Conservation (phyloP, 2,329 filamentous ascomycete genomes). For the Fusarium goolgardi region DNA sequence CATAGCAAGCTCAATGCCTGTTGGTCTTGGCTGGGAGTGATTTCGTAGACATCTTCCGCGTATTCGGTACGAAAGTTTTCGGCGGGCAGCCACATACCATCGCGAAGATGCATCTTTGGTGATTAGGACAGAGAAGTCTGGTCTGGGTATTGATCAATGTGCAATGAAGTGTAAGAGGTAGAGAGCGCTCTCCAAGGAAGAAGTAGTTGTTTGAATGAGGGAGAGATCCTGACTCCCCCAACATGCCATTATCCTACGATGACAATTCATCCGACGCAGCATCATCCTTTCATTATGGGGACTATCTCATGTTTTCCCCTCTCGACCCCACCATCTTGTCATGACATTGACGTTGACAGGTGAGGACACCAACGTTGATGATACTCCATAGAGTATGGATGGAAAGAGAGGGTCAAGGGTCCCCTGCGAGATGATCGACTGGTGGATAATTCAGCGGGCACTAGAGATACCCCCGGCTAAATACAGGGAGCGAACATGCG, state of each 20-base stretch:
- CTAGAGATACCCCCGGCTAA: slow-evolving; percentile 38
- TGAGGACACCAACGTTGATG: slow-evolving; percentile 10
- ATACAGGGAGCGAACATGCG: slow-evolving; percentile 22
- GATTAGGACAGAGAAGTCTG: neutral
- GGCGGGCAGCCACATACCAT: slow-evolving; percentile 71
- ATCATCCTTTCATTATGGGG: neutral
- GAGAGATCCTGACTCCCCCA: slow-evolving; percentile 10
- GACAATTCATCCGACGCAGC: slow-evolving; percentile 39
- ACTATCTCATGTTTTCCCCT: slow-evolving; percentile 32
- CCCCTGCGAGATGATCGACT: slow-evolving; percentile 30
- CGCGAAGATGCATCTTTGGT: slow-evolving; percentile 50
- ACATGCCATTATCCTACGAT: slow-evolving; percentile 10
- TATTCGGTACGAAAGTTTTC: slow-evolving; percentile 71
- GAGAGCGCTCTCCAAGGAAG: slow-evolving; percentile 9
- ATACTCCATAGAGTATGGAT: neutral
- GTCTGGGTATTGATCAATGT: slow-evolving; percentile 17
- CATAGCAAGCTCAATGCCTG: slow-evolving; percentile 66
- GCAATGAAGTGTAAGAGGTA: neutral
- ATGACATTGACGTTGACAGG: slow-evolving; percentile 30
- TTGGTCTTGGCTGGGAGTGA: slow-evolving; percentile 58
- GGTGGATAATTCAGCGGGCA: slow-evolving; percentile 28
- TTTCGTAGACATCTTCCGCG: slow-evolving; percentile 70
- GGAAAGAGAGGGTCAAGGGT: neutral
- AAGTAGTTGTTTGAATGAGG: slow-evolving; percentile 18
- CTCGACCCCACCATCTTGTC: slow-evolving; percentile 39